phyloP scores from a whole-genome alignment of 768 basidiomycete species.

The Boletales sp. region DNA sequence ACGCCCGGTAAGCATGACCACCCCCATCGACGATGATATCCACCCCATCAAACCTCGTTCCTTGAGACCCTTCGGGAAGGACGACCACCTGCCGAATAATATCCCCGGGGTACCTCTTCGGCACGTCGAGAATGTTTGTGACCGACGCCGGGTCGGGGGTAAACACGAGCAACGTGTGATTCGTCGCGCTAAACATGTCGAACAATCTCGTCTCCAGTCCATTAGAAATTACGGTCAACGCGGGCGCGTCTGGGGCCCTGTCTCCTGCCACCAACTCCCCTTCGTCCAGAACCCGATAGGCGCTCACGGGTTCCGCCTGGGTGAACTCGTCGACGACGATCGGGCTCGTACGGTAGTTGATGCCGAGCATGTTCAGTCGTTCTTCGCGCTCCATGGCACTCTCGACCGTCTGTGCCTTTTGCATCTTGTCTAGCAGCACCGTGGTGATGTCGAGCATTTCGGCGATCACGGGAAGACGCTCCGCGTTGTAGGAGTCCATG shows the following conservation, averaged over 20 bases:
- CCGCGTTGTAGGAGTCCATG: conserved; percentile 39
- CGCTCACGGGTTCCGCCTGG: background rate
- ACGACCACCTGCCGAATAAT: conserved; percentile 12
- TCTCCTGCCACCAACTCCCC: conserved; percentile 9
- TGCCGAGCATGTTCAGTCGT: conserved; percentile 40
- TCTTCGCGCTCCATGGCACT: background rate
- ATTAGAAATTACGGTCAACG: background rate
- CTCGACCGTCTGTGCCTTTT: background rate
- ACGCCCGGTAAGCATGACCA: conserved; percentile 40
- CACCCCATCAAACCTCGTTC: conserved; percentile 11
- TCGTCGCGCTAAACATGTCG: conserved; percentile 1
- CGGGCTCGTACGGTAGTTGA: conserved; percentile 52
- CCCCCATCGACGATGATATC: conserved; percentile 35
- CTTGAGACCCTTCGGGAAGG: conserved; percentile 7
- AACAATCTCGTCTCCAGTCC: conserved; percentile 2
- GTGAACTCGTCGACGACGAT: conserved; percentile 40
- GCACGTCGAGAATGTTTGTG: conserved; percentile 4
- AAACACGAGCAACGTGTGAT: conserved; percentile 29
- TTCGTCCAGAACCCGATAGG: conserved; percentile 9
- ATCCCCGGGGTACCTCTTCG: conserved; percentile 5
- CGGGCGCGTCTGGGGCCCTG: conserved; percentile 13
- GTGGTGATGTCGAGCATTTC: conserved; percentile 43
- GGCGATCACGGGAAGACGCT: conserved; percentile 44
- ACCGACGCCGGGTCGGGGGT: background rate
- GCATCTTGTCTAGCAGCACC: conserved; percentile 10